phyloP scores from a whole-genome alignment of 2,329 filamentous ascomycete species.

The Xylaria sp. region DNA sequence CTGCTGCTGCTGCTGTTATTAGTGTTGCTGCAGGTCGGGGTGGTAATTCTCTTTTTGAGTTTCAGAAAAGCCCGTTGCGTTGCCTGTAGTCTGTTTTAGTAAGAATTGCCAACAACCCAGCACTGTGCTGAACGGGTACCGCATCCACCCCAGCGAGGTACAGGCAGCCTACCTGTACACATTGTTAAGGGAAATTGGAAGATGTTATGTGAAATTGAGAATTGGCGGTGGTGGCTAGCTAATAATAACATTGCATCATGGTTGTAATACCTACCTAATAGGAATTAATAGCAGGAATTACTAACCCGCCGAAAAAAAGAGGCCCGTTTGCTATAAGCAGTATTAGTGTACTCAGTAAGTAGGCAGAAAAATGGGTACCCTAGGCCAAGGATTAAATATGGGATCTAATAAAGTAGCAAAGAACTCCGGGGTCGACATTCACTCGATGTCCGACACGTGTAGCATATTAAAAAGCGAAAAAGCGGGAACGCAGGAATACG shows the following conservation, averaged over 20 bases:
- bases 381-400: slow-evolving; percentile 25
- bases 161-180: background rate
- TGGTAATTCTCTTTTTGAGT: slow-evolving; percentile 20
- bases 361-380: background rate
- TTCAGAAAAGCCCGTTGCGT: slow-evolving; percentile 20
- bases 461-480: slow-evolving; percentile 19
- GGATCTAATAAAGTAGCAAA: slow-evolving; percentile 15
- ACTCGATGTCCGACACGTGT: slow-evolving; percentile 15
- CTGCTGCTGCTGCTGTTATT: background rate
- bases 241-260: slow-evolving; percentile 35
- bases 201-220: slow-evolving; percentile 5
- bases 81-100: slow-evolving; percentile 20
- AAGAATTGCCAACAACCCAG: slow-evolving; percentile 19
- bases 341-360: background rate
- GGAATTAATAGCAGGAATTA: slow-evolving; percentile 30
- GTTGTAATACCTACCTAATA: slow-evolving; percentile 34
- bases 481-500: slow-evolving; percentile 5
- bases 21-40: slow-evolving; percentile 14
- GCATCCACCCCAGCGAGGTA: slow-evolving; percentile 24
- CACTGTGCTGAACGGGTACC: slow-evolving; percentile 24
- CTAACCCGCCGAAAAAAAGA: slow-evolving; percentile 25
- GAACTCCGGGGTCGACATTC: slow-evolving; percentile 18
- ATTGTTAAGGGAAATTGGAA: slow-evolving; percentile 1
- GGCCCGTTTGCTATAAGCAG: background rate
- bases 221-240: slow-evolving; percentile 18